phyloP scores from a whole-genome alignment of 768 basidiomycete species.

The Tulasnella sp. region DNA sequence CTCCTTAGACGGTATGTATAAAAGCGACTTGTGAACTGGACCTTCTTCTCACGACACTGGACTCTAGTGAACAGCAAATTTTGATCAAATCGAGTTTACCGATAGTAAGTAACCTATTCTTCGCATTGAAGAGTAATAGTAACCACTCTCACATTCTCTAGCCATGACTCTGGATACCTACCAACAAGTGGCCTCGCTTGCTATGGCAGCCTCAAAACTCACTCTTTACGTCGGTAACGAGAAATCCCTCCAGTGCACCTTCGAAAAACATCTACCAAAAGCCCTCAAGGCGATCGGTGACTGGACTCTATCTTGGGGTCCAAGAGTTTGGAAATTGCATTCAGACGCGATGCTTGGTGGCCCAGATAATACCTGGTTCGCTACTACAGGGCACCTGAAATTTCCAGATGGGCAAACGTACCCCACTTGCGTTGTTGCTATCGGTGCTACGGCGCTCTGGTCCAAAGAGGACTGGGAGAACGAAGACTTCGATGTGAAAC shows the following conservation, averaged over 20 bases:
- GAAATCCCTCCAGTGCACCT: neutral
- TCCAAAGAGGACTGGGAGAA: neutral
- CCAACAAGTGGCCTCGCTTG: constrained; percentile 1
- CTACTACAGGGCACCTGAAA: neutral
- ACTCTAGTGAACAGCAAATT: too few species aligned
- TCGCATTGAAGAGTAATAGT: neutral
- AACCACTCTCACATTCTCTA: neutral
- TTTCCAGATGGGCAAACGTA: constrained; percentile 1
- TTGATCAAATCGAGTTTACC: too few species aligned
- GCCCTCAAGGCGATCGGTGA: neutral
- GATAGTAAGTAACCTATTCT: neutral
- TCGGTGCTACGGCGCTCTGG: neutral
- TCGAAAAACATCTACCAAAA: neutral
- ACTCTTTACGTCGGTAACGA: neutral
- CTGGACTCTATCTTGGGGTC: constrained; percentile 5
- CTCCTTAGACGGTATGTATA: too few species aligned
- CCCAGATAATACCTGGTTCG: constrained; percentile 13
- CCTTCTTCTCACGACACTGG: too few species aligned
- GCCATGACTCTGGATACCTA: neutral
- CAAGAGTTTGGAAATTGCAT: constrained; percentile 3
- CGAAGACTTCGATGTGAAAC: constrained; percentile 8
- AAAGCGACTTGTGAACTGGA: too few species aligned
- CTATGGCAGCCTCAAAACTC: neutral
- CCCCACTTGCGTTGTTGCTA: constrained; percentile 12
- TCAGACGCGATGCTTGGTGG: neutral